Conservation (phyloP, 176 grass and related monocot genomes). For the Rhipidocladum racemiflorum region DNA sequence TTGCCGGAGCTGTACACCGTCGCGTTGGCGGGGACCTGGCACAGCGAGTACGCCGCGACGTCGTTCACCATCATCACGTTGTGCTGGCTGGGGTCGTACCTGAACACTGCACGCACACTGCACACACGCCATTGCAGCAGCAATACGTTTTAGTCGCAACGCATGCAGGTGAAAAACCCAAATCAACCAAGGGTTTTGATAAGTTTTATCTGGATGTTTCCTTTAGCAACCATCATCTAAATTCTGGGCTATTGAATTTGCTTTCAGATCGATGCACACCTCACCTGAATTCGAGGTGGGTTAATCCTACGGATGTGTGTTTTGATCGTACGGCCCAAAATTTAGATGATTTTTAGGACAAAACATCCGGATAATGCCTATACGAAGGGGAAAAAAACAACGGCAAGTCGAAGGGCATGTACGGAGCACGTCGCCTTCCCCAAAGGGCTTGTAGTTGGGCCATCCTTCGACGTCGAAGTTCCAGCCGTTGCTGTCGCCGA, state of each 20-base stretch:
- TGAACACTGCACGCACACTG: constrained; percentile 40
- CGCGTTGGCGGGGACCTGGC: constrained; percentile 11
- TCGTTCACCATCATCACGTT: constrained; percentile 38
- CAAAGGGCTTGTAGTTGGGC: constrained; percentile 26
- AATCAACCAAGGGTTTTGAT: not conserved
- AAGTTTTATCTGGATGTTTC: too few relatives aligned
- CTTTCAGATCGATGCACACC: too few relatives aligned
- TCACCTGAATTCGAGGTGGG: too few relatives aligned
- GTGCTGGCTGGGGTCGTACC: constrained; percentile 33
- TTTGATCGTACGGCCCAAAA: too few relatives aligned
- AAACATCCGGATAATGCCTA: too few relatives aligned
- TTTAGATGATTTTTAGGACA: too few relatives aligned
- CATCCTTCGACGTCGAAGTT: not conserved
- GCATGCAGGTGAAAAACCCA: too few relatives aligned
- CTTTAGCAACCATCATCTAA: too few relatives aligned
- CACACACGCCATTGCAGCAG: not conserved
- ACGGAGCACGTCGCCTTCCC: constrained; percentile 26
- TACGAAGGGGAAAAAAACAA: too few relatives aligned
- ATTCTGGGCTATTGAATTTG: too few relatives aligned
- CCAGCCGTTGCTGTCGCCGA: constrained; percentile 20
- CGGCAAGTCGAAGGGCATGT: not conserved
- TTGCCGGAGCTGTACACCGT: constrained; percentile 22
- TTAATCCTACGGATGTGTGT: too few relatives aligned
- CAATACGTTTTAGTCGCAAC: not conserved
- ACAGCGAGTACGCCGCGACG: constrained; percentile 25